A percentile compares a stretch with the other conserved stretches of the same genome.
Conservation (phyloP, 2,329 filamentous ascomycete species). For the Stemphylium lycopersici region DNA sequence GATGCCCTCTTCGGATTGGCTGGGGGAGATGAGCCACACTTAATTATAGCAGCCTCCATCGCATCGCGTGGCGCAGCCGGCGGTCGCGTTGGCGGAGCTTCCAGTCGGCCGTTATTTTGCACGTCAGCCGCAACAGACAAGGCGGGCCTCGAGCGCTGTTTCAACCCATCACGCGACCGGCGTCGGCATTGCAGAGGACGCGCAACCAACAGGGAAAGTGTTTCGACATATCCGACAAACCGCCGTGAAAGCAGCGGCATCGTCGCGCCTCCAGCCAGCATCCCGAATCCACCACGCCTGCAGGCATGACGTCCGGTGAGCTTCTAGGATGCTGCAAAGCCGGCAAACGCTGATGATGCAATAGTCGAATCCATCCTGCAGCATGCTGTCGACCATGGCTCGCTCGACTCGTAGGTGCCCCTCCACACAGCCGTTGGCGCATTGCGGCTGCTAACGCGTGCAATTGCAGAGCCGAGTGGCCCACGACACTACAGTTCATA, state of each 20-base stretch:
- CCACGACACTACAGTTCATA: slow-evolving; percentile 67
- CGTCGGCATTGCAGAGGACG: neutral
- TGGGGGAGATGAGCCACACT: too few relatives aligned
- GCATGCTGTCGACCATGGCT: slow-evolving; percentile 62
- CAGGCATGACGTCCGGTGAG: slow-evolving; percentile 31
- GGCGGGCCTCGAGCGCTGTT: neutral
- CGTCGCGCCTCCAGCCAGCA: slow-evolving; percentile 6
- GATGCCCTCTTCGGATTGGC: too few relatives aligned
- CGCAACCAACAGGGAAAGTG: slow-evolving; percentile 2
- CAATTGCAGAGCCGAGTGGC: slow-evolving; percentile 69
- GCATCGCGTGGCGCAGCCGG: slow-evolving; percentile 11
- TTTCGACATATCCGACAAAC: slow-evolving; percentile 2
- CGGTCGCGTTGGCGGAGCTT: neutral
- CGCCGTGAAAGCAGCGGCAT: slow-evolving; percentile 3
- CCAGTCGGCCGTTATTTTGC: slow-evolving; percentile 14
- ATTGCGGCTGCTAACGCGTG: slow-evolving; percentile 36
- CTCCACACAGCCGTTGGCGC: slow-evolving; percentile 4
- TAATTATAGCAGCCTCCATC: neutral
- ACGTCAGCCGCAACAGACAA: neutral
- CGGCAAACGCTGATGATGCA: slow-evolving; percentile 17
- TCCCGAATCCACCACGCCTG: slow-evolving; percentile 3
- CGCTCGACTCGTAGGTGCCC: slow-evolving; percentile 62
- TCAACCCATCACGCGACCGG: neutral
- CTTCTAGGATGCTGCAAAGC: neutral
- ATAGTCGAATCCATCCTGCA: slow-evolving; percentile 60